A percentile compares a stretch with the other conserved stretches of the same genome.
Conservation (phyloP, 1,139 yeast species). For the Diutina pseudorugosa region DNA sequence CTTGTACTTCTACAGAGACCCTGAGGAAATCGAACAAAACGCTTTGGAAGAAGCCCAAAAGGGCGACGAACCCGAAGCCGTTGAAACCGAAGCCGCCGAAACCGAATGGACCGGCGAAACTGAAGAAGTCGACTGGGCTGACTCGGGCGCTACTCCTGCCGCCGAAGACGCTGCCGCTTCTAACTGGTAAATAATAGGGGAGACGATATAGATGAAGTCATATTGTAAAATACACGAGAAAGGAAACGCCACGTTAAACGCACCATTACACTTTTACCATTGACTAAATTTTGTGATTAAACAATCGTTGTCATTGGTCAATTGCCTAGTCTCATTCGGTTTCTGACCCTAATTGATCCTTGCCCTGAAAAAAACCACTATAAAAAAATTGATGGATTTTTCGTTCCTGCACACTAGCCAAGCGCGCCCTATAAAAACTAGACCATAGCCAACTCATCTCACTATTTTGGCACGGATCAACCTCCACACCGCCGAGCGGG, state of each 20-base stretch:
- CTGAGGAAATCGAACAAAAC: constrained; percentile 94
- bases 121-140: constrained; percentile 55
- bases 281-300: too few species aligned
- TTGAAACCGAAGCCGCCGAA: constrained; percentile 40
- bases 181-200: constrained; percentile 25
- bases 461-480: constrained; percentile 1
- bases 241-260: too few species aligned
- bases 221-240: constrained; percentile 4
- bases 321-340: too few species aligned
- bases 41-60: constrained; percentile 50
- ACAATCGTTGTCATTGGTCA: too few species aligned
- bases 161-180: constrained; percentile 71
- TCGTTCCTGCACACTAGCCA: not conserved
- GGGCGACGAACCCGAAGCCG: constrained; percentile 19
- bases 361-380: too few species aligned
- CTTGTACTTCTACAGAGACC: constrained; percentile 99
- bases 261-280: too few species aligned
- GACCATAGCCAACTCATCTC: not conserved
- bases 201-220: constrained; percentile 4
- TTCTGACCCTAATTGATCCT: not conserved
- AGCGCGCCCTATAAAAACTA: not conserved
- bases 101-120: constrained; percentile 45
- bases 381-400: too few species aligned
- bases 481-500: not conserved
- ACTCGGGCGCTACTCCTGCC: constrained; percentile 55